Evolutionary conservation across 805 yeast genomes (phyloP), one percentile per base, ranked within the genome.

Genomic region (Lipomyces sp.): DNA sequence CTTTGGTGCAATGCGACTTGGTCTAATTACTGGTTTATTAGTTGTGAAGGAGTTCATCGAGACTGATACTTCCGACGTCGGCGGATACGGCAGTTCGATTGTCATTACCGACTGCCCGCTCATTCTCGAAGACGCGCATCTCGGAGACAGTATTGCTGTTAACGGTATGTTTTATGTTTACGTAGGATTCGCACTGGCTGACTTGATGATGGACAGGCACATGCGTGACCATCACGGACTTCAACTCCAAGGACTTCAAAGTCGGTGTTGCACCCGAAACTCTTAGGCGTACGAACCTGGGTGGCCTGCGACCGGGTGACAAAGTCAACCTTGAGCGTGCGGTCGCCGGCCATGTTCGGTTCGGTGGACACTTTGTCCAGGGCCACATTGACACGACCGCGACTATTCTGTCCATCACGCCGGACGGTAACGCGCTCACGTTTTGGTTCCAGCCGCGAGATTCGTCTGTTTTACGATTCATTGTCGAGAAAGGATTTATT

Each of bases 281-380:
- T 0, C 81, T 95, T 50, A 85, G 91, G 67, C 83, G 95, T 69
- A 87, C 97, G 1, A 88, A 90, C 70, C 79, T 95, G 55, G 94
- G 92, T 0, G 77, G 78, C 8, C 83, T 94, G 76, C 75, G 72
- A 30, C 58, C 64, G 0, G 93, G 91, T 1, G 76, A 84, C 24
- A 83, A 82, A 65, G 97, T 95, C 29, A 94, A 95, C 76, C 81
- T 94, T 68, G 99, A 95, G 77, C 83, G 99, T 66, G 99, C 99
- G 0, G 92, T 95, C 39, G 81, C 87, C 1, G 86, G 87, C 13
- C 91, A 90, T 62, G 90, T 87, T 5, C 82, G 99, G 69, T 86
- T 93, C 74, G 99, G 99, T 32, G 99, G 99, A 0, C 99, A 95
- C 77, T 86, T 94, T 70, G 99, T 95, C 2, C 99, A 95, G 72